These are phyloP conservation scores for Rasamsonia emersonii DNA, from an alignment of 2,329 filamentous ascomycete species.

Conservation along the genomic window DNA sequence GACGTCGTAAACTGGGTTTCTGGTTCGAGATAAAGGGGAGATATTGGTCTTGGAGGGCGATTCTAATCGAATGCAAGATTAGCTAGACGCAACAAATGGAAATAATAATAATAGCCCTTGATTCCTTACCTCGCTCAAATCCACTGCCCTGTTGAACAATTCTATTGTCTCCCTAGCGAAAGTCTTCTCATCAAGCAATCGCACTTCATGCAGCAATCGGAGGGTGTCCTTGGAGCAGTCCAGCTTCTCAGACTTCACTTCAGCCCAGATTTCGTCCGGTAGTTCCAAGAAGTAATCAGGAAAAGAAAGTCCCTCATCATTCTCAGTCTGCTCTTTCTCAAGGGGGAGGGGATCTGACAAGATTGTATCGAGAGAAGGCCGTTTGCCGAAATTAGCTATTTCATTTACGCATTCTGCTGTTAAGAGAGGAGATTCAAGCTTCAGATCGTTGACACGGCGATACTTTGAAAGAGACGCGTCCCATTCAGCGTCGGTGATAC, in stretches of 20 bases:
- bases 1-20: background rate
- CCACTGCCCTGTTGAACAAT: constrained; percentile 11
- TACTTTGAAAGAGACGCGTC: constrained; percentile 13
- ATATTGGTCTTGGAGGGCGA: background rate
- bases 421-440: constrained; percentile 39
- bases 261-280: constrained; percentile 13
- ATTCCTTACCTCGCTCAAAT: constrained; percentile 17
- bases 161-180: constrained; percentile 14
- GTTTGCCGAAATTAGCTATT: too few relatives aligned
- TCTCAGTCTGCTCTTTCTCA: constrained; percentile 28
- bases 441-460: constrained; percentile 21
- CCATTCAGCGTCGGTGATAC: constrained; percentile 11
- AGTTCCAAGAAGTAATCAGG: constrained; percentile 25
- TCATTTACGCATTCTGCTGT: constrained; percentile 39
- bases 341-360: constrained; percentile 18
- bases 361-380: constrained; percentile 27
- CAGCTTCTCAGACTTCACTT: constrained; percentile 17
- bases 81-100: background rate
- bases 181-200: constrained; percentile 15
- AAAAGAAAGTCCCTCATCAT: constrained; percentile 38
- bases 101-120: background rate
- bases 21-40: constrained; percentile 6
- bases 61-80: background rate
- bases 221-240: constrained; percentile 16
- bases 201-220: constrained; percentile 20